Evolutionary conservation across 2,329 filamentous ascomycete species (phyloP).

Genomic region (Apiospora koreana): DNA sequence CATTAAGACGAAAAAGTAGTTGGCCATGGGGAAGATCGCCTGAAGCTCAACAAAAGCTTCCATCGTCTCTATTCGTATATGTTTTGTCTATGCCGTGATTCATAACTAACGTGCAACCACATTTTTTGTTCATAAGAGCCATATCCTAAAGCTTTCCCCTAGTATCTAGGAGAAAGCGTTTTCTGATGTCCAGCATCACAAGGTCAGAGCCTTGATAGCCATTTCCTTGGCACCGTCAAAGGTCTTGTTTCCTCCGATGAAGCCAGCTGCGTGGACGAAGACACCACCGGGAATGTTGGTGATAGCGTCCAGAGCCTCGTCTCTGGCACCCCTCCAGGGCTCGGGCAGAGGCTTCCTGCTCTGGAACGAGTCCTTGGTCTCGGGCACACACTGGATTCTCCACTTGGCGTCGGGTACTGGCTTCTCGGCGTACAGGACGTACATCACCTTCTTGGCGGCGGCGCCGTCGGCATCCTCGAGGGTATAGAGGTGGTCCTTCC

Average conservation of each 20-base stretch:
- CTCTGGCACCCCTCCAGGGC: constrained; percentile 87
- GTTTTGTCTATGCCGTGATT: constrained; percentile 15
- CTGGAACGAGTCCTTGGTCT: constrained; percentile 81
- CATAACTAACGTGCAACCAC: background rate
- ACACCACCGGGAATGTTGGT: constrained; percentile 73
- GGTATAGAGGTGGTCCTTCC: constrained; percentile 94
- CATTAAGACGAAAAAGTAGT: background rate
- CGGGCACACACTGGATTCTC: constrained; percentile 91
- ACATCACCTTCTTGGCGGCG: constrained; percentile 65
- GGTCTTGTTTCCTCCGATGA: constrained; percentile 93
- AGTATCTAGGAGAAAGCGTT: background rate
- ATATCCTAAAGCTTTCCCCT: background rate
- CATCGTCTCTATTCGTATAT: background rate
- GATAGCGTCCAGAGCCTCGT: constrained; percentile 78
- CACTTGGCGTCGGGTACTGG: constrained; percentile 76
- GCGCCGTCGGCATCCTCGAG: constrained; percentile 63
- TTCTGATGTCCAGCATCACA: constrained; percentile 6
- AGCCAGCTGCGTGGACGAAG: constrained; percentile 92
- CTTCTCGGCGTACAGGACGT: constrained; percentile 90
- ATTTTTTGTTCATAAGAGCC: background rate
- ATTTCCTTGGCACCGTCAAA: constrained; percentile 86
- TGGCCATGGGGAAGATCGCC: background rate
- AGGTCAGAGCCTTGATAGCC: constrained; percentile 69
- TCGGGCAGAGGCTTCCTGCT: constrained; percentile 91
- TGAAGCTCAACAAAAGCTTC: background rate